Evolutionary conservation across 345 rosid species (phyloP).

Genomic region (Syzygium grande): DNA sequence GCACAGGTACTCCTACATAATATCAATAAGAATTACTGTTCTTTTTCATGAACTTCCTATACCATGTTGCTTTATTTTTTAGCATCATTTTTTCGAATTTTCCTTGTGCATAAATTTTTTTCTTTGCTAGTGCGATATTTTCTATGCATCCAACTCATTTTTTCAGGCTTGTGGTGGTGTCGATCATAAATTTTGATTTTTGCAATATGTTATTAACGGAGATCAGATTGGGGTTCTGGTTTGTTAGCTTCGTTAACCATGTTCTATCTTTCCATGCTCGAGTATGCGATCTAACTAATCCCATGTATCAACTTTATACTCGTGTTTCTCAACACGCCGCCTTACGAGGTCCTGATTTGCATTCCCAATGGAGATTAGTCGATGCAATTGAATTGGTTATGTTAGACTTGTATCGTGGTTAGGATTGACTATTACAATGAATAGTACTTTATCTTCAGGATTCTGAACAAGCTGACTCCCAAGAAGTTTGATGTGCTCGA

Average conservation of each 20-base stretch:
- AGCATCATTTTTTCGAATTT: neutral
- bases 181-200: neutral
- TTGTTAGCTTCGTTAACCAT: neutral
- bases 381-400: neutral
- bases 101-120: neutral
- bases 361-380: neutral
- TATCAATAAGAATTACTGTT: no score
- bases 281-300: neutral
- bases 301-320: neutral
- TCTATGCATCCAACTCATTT: neutral
- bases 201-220: neutral
- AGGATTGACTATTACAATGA: no score
- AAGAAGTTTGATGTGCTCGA: constrained; percentile 1
- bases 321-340: neutral
- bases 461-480: neutral
- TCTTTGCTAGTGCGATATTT: neutral
- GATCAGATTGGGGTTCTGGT: neutral
- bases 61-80: neutral
- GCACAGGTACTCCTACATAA: neutral
- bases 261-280: neutral
- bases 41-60: neutral
- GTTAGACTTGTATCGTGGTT: neutral
- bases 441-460: neutral
- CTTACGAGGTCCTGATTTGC: neutral
- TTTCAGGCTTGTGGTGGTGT: neutral